Evolutionary conservation across 2,329 filamentous ascomycete species (phyloP), one percentile per base, ranked within the genome.

Genomic region (Claviceps africana): DNA sequence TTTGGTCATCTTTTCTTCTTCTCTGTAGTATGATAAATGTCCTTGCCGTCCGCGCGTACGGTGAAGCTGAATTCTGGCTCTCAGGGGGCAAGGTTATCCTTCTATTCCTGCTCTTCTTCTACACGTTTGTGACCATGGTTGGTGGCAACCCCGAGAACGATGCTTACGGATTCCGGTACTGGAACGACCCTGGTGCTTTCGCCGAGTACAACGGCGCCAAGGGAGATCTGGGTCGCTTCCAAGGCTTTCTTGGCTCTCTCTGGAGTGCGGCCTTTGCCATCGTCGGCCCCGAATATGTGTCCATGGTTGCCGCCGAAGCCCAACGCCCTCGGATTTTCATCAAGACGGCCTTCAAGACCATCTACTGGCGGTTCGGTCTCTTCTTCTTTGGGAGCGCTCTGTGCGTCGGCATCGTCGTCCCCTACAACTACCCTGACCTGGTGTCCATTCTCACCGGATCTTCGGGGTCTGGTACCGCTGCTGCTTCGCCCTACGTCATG

Each of bases 111-210:
- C 71, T 87, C 51, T 83, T 88, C 64, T 68, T 74, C 60, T 89
- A 85, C 67, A 89, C 86, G n/a, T 85, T 91, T 61, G 74, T 91
- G 58, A 82, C 81, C 48, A 88, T 89, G 83, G 71, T 88, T 8
- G 86, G 86, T 37, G 86, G 84, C 31, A 90, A 90, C 58, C 86
- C 86, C 0, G 63, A 80, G 6, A 70, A 78, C 47, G 82, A 86
- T 59, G 72, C 79, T 1, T 87, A 81, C 60, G 85, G 85, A 21
- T 88, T 88, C 63, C 73, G 83, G 19, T 81, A 82, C 61, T 86
- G 82, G 82, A 74, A 72, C 4, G 58, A 62, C 37, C 63, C 68
- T 1, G 66, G 64, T 31, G 56, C 64, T 59, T 65, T 70, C 48
- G 75, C 74, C 17, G 75, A 81, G 56, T 71, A 78, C 54, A 75